Conservation (phyloP, 83 land plant genomes). For the Larix sibirica region DNA sequence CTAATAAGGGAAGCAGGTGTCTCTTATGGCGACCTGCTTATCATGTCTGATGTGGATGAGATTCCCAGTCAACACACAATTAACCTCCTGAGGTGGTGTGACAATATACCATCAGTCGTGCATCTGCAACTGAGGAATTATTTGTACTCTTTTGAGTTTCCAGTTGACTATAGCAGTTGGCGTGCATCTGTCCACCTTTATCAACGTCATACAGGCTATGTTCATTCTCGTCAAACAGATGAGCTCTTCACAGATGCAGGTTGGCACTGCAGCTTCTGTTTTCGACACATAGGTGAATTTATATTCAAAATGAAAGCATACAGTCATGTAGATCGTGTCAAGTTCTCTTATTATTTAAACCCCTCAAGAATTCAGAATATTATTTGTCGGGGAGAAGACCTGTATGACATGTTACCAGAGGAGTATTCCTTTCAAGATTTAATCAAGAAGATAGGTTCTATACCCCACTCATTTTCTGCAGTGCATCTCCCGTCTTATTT, state of each 20-base stretch:
- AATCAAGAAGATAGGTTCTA: slow-evolving; percentile 66
- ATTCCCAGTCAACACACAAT: slow-evolving; percentile 80
- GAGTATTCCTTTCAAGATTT: slow-evolving; percentile 75
- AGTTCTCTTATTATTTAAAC: slow-evolving; percentile 35
- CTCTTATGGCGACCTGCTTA: slow-evolving; percentile 59
- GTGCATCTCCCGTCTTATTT: slow-evolving; percentile 73
- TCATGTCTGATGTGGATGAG: slow-evolving; percentile 93
- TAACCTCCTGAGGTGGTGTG: slow-evolving; percentile 75
- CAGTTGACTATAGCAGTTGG: slow-evolving; percentile 79
- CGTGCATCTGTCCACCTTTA: slow-evolving; percentile 65
- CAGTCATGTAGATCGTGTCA: slow-evolving; percentile 88
- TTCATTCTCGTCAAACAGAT: slow-evolving; percentile 63
- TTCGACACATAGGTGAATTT: slow-evolving; percentile 64
- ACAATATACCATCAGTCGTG: slow-evolving; percentile 62
- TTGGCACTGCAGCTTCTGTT: slow-evolving; percentile 99
- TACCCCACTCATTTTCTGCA: slow-evolving; percentile 70
- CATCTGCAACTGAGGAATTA: slow-evolving; percentile 82
- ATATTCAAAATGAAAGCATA: slow-evolving; percentile 89
- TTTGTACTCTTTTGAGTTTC: slow-evolving; percentile 92
- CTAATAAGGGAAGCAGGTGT: slow-evolving; percentile 62
- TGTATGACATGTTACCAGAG: slow-evolving; percentile 93
- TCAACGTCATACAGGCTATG: slow-evolving; percentile 41
- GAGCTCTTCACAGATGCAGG: slow-evolving; percentile 81
- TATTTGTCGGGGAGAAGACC: slow-evolving; percentile 74
- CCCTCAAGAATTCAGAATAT: slow-evolving; percentile 59